Conservation (phyloP, 495 filamentous ascomycete species). For the Viridothelium virens region DNA sequence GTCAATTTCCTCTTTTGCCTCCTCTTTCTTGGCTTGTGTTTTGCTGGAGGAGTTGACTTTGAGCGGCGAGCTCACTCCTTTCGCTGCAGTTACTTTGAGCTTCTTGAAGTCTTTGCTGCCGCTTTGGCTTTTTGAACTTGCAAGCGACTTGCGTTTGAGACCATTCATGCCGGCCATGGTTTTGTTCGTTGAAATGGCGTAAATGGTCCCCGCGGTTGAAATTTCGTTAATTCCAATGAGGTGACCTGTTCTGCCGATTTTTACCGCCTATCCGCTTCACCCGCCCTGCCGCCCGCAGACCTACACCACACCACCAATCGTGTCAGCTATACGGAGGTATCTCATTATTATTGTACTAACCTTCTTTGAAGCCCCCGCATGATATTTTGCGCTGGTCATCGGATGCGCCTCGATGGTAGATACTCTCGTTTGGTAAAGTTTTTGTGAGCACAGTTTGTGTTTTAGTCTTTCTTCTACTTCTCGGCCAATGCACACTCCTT, state of each 20-base stretch:
- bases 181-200: background rate
- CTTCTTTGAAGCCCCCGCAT: background rate
- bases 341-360: background rate
- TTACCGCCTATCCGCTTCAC: background rate
- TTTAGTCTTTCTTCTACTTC: no score
- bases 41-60: background rate
- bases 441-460: no score
- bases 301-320: background rate
- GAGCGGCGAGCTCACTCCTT: background rate
- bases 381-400: no score
- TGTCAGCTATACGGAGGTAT: background rate
- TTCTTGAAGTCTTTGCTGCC: constrained; percentile 3
- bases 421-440: no score
- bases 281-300: background rate
- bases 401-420: no score
- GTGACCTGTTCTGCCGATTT: background rate
- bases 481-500: no score
- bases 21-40: background rate
- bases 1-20: constrained; percentile 15
- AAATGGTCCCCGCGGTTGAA: no score
- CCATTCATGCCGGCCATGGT: constrained; percentile 7
- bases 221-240: no score
- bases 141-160: constrained; percentile 15
- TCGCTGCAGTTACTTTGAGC: background rate
- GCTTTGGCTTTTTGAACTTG: background rate